A percentile compares a stretch with the other conserved stretches of the same genome.
phyloP scores from a whole-genome alignment of 2,329 filamentous ascomycete genomes.

The Parascedosporium putredinis region DNA sequence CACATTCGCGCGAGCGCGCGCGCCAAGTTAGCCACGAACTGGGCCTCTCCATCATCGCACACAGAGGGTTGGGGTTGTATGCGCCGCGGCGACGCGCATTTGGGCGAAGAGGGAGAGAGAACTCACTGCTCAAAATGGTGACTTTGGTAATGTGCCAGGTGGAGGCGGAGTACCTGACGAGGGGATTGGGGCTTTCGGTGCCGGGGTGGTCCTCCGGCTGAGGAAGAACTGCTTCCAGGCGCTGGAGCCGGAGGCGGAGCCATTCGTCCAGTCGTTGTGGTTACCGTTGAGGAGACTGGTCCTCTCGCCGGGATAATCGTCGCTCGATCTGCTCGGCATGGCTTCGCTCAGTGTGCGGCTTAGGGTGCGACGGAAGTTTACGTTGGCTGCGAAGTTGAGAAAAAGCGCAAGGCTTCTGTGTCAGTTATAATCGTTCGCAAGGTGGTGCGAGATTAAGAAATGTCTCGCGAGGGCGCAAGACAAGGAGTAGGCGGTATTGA shows the following conservation, averaged over 20 bases:
- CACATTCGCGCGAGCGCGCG: not conserved
- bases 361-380: constrained; percentile 18
- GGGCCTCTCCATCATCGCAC: not conserved
- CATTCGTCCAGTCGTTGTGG: constrained; percentile 4
- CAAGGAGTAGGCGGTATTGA: not conserved
- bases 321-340: not conserved
- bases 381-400: constrained; percentile 15
- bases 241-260: constrained; percentile 14
- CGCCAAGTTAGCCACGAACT: not conserved
- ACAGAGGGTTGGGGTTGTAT: too few species aligned
- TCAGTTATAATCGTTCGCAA: not conserved
- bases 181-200: constrained; percentile 33
- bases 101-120: not conserved
- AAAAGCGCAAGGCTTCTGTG: not conserved
- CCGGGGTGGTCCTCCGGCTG: constrained; percentile 41
- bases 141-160: constrained; percentile 47
- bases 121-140: constrained; percentile 49
- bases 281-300: constrained; percentile 32
- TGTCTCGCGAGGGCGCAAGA: not conserved
- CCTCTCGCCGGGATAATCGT: constrained; percentile 21
- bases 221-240: constrained; percentile 33
- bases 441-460: too few species aligned
- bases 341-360: not conserved
- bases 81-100: too few species aligned
- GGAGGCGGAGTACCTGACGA: constrained; percentile 35